These are phyloP conservation scores for Cicer bijugum DNA, from an alignment of 306 rosid genomes.

Conservation along the genomic window DNA sequence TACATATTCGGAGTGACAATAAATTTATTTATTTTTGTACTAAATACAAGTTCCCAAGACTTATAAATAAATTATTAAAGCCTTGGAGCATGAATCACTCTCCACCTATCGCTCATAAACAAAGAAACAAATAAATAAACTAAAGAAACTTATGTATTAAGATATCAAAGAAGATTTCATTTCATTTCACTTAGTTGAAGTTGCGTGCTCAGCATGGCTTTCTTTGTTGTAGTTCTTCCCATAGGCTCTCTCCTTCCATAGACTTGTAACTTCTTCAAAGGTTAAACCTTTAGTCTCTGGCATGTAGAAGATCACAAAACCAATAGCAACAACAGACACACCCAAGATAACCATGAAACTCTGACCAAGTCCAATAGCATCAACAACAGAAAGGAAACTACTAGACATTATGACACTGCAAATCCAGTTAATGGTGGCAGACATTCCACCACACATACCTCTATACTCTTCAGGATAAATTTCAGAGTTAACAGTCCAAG, in stretches of 20 bases:
- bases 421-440: conserved; percentile 39
- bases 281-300: conserved; percentile 79
- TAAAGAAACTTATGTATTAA: too few species aligned
- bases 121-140: too few species aligned
- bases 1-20: too few species aligned
- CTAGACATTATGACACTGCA: conserved; percentile 71
- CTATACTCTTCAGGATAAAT: too few species aligned
- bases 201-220: too few species aligned
- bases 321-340: conserved; percentile 50
- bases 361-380: conserved; percentile 58
- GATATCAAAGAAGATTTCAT: neutral
- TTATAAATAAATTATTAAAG: neutral
- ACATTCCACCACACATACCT: too few species aligned
- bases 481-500: too few species aligned
- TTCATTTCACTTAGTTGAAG: too few species aligned
- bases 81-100: conserved; percentile 7
- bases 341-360: conserved; percentile 64
- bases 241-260: conserved; percentile 74
- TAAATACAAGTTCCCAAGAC: neutral
- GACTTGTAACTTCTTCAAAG: conserved; percentile 60
- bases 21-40: too few species aligned
- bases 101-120: neutral
- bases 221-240: conserved; percentile 47
- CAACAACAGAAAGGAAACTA: conserved; percentile 63
- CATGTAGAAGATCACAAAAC: conserved; percentile 54